These are phyloP conservation scores for Gremmenia infestans DNA, from an alignment of 2,329 filamentous ascomycete genomes.

Conservation along the genomic window DNA sequence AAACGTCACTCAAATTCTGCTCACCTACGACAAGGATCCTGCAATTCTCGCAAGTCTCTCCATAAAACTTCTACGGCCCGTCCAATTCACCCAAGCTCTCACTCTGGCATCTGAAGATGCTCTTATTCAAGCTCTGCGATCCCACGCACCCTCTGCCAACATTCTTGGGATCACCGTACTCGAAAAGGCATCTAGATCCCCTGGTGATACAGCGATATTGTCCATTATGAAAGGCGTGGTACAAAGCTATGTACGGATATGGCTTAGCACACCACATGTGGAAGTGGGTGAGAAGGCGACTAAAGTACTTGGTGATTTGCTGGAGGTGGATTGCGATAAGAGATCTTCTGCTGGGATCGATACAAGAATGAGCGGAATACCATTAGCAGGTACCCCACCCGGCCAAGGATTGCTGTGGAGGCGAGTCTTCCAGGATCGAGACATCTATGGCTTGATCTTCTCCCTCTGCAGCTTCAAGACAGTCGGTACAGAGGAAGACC, in stretches of 20 bases:
- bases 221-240: conserved; percentile 46
- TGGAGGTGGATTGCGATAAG: conserved; percentile 50
- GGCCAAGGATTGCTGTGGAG: conserved; percentile 52
- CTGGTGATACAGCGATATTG: conserved; percentile 46
- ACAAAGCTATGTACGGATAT: conserved; percentile 43
- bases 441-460: conserved; percentile 43
- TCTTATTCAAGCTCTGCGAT: conserved; percentile 48
- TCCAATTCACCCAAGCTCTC: conserved; percentile 48
- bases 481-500: conserved; percentile 13
- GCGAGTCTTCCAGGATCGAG: conserved; percentile 43
- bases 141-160: conserved; percentile 51
- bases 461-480: conserved; percentile 32
- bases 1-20: conserved; percentile 48
- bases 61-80: conserved; percentile 50
- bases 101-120: conserved; percentile 46
- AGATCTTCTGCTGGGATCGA: conserved; percentile 22
- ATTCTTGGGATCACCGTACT: conserved; percentile 53
- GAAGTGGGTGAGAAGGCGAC: conserved; percentile 51
- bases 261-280: conserved; percentile 49
- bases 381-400: conserved; percentile 36
- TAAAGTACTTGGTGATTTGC: conserved; percentile 46
- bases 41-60: conserved; percentile 47
- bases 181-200: conserved; percentile 47
- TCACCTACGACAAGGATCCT: conserved; percentile 46
- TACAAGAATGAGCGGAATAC: conserved; percentile 31